A percentile compares a stretch with the other conserved stretches of the same genome.
phyloP scores from a whole-genome alignment of 768 basidiomycete genomes.

The Phanerochaete sordida region DNA sequence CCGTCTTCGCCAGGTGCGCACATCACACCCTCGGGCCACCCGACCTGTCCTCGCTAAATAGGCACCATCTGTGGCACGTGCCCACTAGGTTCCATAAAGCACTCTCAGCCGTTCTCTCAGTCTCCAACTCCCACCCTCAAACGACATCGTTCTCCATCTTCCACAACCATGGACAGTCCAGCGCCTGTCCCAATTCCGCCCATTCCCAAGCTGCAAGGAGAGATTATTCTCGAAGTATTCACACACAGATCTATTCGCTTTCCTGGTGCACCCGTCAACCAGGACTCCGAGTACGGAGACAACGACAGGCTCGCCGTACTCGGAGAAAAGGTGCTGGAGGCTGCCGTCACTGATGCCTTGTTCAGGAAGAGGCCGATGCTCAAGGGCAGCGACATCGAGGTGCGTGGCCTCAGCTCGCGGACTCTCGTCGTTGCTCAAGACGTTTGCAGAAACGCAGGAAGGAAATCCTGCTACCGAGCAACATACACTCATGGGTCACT shows the following conservation, averaged over 20 bases:
- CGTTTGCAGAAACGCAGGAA: conserved; percentile 21
- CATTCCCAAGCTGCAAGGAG: conserved; percentile 48
- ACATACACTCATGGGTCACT: conserved; percentile 46
- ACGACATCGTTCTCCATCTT: conserved; percentile 31
- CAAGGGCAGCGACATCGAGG: conserved; percentile 46
- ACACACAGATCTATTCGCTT: conserved; percentile 64
- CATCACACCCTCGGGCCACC: neutral
- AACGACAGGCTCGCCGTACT: conserved; percentile 57
- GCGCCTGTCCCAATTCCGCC: conserved; percentile 34
- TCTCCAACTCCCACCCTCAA: conserved; percentile 29
- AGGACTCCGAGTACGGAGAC: conserved; percentile 48
- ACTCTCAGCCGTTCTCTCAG: conserved; percentile 14
- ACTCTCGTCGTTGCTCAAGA: neutral
- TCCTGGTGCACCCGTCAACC: conserved; percentile 14
- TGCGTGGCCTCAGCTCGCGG: conserved; percentile 29
- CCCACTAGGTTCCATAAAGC: conserved; percentile 17
- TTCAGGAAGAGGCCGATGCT: conserved; percentile 31
- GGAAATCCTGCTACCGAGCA: conserved; percentile 34
- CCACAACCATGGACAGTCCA: conserved; percentile 16
- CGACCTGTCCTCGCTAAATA: neutral
- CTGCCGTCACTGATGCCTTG: conserved; percentile 39
- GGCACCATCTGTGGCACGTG: conserved; percentile 20
- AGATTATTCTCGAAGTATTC: conserved; percentile 62
- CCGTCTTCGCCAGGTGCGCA: conserved; percentile 9
- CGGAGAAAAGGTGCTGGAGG: conserved; percentile 48